phyloP scores from a whole-genome alignment of 768 basidiomycete species.

The Sistotremastrum niveocremeum region DNA sequence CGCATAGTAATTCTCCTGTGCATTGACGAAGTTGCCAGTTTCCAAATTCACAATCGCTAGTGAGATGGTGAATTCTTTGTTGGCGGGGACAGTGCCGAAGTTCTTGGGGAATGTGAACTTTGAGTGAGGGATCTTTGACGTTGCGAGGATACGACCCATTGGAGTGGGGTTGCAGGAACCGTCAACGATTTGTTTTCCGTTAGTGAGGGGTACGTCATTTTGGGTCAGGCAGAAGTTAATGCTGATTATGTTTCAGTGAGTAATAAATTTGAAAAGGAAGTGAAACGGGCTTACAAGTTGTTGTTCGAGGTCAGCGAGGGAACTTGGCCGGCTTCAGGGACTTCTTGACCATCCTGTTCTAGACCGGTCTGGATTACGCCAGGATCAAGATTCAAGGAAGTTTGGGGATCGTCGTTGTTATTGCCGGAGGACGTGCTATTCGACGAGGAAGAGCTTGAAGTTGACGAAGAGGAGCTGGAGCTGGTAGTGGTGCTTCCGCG shows the following conservation, averaged over 20 bases:
- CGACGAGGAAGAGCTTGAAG: no score
- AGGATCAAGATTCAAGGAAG: conserved; percentile 21
- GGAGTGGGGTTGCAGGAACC: conserved; percentile 40
- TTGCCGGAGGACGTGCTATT: no score
- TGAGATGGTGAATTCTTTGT: conserved; percentile 31
- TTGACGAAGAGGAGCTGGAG: no score
- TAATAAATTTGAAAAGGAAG: no score
- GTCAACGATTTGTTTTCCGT: conserved; percentile 24
- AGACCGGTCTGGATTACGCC: conserved; percentile 32
- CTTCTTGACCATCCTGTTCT: conserved; percentile 35
- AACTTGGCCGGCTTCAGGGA: conserved; percentile 32
- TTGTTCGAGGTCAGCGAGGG: conserved; percentile 23
- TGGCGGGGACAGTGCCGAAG: conserved; percentile 25
- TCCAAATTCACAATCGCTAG: conserved; percentile 25
- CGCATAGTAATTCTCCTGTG: conserved; percentile 33
- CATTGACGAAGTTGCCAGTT: conserved; percentile 33
- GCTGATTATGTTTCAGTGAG: neutral
- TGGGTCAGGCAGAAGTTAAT: conserved; percentile 30
- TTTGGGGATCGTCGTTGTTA: no score
- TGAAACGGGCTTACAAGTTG: conserved; percentile 1
- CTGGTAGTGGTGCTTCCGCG: no score
- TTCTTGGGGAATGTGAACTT: conserved; percentile 32
- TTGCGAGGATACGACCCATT: conserved; percentile 34
- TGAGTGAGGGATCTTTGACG: conserved; percentile 30
- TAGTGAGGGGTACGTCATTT: conserved; percentile 20